Percentiles rank a stretch among this genome's conserved stretches.
Evolutionary conservation across 331 rosid genomes (phyloP).

Genomic region (Pyracantha coccinea): DNA sequence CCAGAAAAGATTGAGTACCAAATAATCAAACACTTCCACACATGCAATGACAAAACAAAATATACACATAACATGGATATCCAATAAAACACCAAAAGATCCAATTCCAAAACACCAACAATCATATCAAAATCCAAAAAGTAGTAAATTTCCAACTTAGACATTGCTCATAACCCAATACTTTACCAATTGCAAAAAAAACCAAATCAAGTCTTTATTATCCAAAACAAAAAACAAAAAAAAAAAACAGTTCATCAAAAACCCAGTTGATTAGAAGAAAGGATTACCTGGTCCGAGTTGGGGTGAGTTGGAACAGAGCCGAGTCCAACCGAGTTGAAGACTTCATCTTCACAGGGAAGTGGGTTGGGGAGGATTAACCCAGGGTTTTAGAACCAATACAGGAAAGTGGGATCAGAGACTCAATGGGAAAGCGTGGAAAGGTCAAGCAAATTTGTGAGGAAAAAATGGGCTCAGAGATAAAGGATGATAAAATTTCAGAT

Average conservation of each 20-base stretch:
- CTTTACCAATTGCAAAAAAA: not conserved
- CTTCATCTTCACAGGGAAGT: slow-evolving; percentile 38
- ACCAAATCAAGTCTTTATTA: not conserved
- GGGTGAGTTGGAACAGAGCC: slow-evolving; percentile 90
- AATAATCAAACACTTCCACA: not conserved
- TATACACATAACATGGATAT: not conserved
- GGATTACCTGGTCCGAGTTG: slow-evolving; percentile 83
- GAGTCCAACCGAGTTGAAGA: slow-evolving; percentile 73
- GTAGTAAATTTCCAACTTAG: not conserved
- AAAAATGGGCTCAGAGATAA: slow-evolving; percentile 19
- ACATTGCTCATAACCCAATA: not conserved
- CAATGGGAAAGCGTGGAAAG: slow-evolving; percentile 3
- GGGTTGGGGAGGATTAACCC: not conserved
- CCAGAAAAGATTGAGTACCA: not conserved
- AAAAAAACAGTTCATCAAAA: not conserved
- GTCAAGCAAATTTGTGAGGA: not conserved
- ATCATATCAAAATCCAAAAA: slow-evolving; percentile 15
- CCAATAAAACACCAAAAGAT: slow-evolving; percentile 7
- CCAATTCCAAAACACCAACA: not conserved
- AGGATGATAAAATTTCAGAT: slow-evolving; percentile 17
- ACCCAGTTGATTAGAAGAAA: slow-evolving; percentile 10
- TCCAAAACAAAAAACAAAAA: not conserved
- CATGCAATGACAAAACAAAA: not conserved
- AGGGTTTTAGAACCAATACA: not conserved
- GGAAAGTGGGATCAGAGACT: slow-evolving; percentile 24